Evolutionary conservation across 2,329 filamentous ascomycete genomes (phyloP).

Genomic region (Zymoseptoria brevis): DNA sequence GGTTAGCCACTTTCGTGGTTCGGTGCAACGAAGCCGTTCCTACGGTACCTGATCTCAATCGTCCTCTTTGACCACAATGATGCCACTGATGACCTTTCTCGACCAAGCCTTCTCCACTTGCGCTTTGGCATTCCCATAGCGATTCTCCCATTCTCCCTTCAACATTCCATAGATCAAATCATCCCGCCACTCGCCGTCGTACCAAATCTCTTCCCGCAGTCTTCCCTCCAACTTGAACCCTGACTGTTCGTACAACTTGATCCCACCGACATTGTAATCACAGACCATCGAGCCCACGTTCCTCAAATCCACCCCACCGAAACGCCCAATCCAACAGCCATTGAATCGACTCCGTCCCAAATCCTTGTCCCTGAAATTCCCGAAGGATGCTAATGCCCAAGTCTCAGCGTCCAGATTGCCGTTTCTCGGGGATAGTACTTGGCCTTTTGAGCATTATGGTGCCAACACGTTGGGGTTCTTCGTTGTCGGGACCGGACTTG

Average conservation of each 20-base stretch:
- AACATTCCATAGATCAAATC: conserved; percentile 31
- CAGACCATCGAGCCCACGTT: conserved; percentile 34
- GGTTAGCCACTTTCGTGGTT: too few relatives aligned
- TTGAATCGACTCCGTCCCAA: conserved; percentile 39
- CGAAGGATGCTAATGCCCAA: conserved; percentile 1
- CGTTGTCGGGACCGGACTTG: not conserved
- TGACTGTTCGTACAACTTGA: conserved; percentile 36
- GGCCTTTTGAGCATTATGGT: not conserved
- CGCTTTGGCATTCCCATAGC: not conserved
- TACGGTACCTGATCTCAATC: too few relatives aligned
- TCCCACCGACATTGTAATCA: conserved; percentile 36
- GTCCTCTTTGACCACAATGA: too few relatives aligned
- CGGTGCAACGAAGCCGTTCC: too few relatives aligned
- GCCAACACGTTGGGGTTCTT: not conserved
- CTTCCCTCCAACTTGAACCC: conserved; percentile 40
- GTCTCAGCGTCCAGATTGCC: not conserved
- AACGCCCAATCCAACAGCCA: conserved; percentile 44
- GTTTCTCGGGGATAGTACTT: not conserved
- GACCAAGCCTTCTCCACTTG: not conserved
- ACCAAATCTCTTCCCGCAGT: conserved; percentile 35
- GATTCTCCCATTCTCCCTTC: conserved; percentile 25
- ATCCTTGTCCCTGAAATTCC: conserved; percentile 34
- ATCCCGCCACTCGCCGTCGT: conserved; percentile 33
- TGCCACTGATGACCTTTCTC: too few relatives aligned
- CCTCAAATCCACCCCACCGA: conserved; percentile 36